Percentiles rank a stretch among this genome's conserved stretches.
Conservation (phyloP, 139 green algal species). For the Haematococcus lacustris region DNA sequence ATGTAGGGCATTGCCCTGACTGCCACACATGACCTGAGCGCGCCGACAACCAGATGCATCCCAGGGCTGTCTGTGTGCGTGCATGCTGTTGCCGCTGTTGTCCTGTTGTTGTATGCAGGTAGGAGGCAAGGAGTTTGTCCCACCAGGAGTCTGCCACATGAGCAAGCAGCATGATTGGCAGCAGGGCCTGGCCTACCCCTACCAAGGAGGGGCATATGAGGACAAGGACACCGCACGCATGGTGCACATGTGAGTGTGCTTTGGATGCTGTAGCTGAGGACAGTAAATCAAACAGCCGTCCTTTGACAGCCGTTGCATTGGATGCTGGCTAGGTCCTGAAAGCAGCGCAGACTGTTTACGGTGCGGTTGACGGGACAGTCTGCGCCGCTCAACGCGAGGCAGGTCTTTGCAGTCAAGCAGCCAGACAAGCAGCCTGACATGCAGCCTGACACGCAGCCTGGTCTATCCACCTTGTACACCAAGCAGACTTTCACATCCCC, state of each 20-base stretch:
- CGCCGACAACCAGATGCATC: no score
- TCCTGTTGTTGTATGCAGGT: slow-evolving; percentile 4
- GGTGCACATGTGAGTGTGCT: slow-evolving; percentile 2
- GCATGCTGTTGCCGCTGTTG: background rate
- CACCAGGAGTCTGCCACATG: background rate
- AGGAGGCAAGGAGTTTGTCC: slow-evolving; percentile 33
- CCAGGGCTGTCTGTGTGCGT: no score
- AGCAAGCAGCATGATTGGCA: slow-evolving; percentile 18
- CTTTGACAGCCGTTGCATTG: background rate
- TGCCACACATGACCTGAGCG: no score
- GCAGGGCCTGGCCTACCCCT: slow-evolving; percentile 21
- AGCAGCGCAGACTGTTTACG: no score
- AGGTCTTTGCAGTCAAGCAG: no score
- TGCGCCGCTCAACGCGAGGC: no score
- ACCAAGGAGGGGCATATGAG: slow-evolving; percentile 34
- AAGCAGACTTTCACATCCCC: no score
- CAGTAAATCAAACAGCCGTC: background rate
- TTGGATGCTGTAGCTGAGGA: background rate
- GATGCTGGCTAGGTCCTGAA: background rate
- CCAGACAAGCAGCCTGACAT: no score
- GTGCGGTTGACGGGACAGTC: no score
- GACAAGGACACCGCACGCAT: slow-evolving; percentile 9
- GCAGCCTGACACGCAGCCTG: no score
- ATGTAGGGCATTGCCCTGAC: background rate
- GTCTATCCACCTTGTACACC: no score